phyloP scores from a whole-genome alignment of 2,329 filamentous ascomycete species.

The Nectriaceae sp. region DNA sequence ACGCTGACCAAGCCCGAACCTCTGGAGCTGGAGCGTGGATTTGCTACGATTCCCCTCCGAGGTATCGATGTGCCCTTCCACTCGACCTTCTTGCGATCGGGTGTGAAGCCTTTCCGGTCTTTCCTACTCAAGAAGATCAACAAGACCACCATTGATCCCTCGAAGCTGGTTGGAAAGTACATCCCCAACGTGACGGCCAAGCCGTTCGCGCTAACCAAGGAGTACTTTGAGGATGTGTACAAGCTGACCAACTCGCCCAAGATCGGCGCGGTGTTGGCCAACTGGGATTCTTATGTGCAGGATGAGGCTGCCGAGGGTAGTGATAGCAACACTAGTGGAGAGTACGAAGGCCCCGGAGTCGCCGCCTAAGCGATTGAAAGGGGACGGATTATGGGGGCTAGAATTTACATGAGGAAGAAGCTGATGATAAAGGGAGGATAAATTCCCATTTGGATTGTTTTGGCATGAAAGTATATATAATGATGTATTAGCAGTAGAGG shows the following conservation, averaged over 20 bases:
- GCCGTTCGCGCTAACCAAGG: constrained; percentile 93
- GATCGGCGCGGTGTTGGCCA: constrained; percentile 80
- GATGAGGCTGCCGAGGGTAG: constrained; percentile 45
- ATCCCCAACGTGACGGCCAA: constrained; percentile 97
- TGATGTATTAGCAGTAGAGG: constrained; percentile 27
- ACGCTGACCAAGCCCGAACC: constrained; percentile 88
- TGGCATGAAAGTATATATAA: constrained; percentile 27
- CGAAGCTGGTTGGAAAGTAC: constrained; percentile 97
- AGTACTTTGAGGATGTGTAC: constrained; percentile 99
- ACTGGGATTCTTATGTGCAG: constrained; percentile 74
- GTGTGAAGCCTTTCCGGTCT: constrained; percentile 97
- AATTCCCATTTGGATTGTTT: constrained; percentile 20
- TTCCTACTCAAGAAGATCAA: constrained; percentile 99
- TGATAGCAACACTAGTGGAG: constrained; percentile 41
- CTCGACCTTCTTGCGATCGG: constrained; percentile 94
- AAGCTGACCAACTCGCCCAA: constrained; percentile 81
- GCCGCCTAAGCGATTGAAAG: constrained; percentile 39
- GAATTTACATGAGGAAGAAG: constrained; percentile 13
- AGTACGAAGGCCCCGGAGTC: constrained; percentile 43
- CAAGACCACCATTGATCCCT: constrained; percentile 96
- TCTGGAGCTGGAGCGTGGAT: constrained; percentile 88
- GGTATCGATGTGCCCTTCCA: constrained; percentile 99
- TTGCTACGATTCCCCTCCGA: constrained; percentile 93
- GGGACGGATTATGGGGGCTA: constrained; percentile 9
- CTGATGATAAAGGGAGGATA: constrained; percentile 26